Base-by-base conservation (phyloP, 1,284 basidiomycete species). In the Ganoderma boninense region DNA sequence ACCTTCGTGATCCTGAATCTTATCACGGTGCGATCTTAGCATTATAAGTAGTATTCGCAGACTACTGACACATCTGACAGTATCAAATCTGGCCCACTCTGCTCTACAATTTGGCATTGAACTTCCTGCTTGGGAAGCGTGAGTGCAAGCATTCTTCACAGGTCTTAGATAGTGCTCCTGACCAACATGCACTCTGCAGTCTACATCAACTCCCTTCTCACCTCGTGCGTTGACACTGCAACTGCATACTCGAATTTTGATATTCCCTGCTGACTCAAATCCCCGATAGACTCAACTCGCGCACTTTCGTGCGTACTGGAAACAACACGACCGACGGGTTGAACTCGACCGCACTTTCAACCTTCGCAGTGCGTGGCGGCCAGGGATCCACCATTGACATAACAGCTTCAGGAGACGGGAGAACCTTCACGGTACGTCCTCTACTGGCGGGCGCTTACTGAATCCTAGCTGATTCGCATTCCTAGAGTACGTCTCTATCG, bases 201-300 rank as follows among this genome's bases (percentile, higher is more conserved):
- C n/a, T 52, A 52, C 49, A 52, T 52, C 49, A 52, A 52, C n/a
- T n/a, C 49, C n/a, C 23, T 52, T 8, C 49, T 52, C n/a, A 52
- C 49, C 4, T 52, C 49, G 49, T 52, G 13, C 2, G 49, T 46
- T 18, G 7, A 6, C 44, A n/a, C 20, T 32, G 32, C 2, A 18
- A 18, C 44, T 46, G 44, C 44, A 46, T 5, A 2, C 6, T 7
- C 20, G 6, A n/a, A 1, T 8, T n/a, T n/a, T 20, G 44, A n/a
- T 32, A 4, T 2, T 32, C 4, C 32, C 32, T 32, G 32, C 32
- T 32, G 32, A 32, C 32, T 32, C 32, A 32, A 32, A 32, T 32
- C 0, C 32, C 32, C 32, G 5, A 32, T 5, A 32, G 32, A 32
- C 32, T 32, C 32, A 32, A 32, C 32, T 32, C 32, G 32, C 32